Evolutionary conservation across 2,329 filamentous ascomycete species (phyloP).

Genomic region (Diaporthe vexans): DNA sequence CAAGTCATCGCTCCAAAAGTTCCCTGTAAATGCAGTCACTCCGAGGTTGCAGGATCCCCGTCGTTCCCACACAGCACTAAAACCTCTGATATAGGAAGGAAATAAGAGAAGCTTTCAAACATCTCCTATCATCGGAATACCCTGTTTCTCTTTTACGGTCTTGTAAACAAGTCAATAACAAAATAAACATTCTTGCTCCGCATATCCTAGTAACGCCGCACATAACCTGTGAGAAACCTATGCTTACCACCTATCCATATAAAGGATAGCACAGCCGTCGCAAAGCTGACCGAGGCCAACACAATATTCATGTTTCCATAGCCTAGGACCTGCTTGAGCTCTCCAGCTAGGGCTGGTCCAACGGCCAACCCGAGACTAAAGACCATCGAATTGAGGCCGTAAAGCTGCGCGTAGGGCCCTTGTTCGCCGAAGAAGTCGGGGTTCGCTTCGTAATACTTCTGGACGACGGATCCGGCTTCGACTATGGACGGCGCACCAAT

Average conservation of each 20-base stretch:
- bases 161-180: too few species aligned
- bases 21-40: neutral
- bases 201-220: neutral
- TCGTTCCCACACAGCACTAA: too few species aligned
- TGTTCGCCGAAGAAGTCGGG: conserved; percentile 66
- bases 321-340: conserved; percentile 63
- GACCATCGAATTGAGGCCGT: conserved; percentile 74
- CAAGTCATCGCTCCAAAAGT: too few species aligned
- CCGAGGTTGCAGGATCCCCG: too few species aligned
- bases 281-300: conserved; percentile 59
- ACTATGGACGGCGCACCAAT: conserved; percentile 69
- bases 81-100: too few species aligned
- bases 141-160: too few species aligned
- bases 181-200: neutral
- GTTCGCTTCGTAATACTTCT: conserved; percentile 69
- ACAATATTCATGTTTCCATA: conserved; percentile 71
- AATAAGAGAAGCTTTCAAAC: too few species aligned
- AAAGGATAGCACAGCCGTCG: conserved; percentile 59
- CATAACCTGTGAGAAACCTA: conserved; percentile 48
- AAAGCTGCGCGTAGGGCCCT: conserved; percentile 75
- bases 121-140: too few species aligned
- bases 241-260: conserved; percentile 62
- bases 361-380: conserved; percentile 72
- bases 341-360: conserved; percentile 70
- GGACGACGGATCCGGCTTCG: conserved; percentile 68